phyloP scores from a whole-genome alignment of 2,329 filamentous ascomycete genomes.

The Paraphoma chrysanthemicola region DNA sequence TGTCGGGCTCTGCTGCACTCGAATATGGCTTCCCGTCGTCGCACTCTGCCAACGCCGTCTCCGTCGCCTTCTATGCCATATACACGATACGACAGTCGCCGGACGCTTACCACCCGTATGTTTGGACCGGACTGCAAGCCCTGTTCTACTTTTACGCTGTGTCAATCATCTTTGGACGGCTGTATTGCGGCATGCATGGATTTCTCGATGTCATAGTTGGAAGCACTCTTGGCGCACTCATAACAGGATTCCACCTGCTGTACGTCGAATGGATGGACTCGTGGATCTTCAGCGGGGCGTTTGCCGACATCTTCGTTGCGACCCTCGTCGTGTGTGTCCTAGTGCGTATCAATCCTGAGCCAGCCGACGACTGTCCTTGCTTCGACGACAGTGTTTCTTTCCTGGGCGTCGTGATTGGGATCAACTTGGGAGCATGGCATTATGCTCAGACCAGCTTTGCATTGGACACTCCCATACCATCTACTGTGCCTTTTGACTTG shows the following conservation, averaged over 20 bases:
- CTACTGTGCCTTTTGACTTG: slow-evolving; percentile 70
- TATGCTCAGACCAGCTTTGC: slow-evolving; percentile 67
- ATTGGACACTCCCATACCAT: slow-evolving; percentile 61
- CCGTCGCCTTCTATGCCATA: slow-evolving; percentile 85
- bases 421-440: slow-evolving; percentile 85
- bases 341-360: slow-evolving; percentile 91
- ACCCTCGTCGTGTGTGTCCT: slow-evolving; percentile 73
- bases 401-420: slow-evolving; percentile 85
- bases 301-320: slow-evolving; percentile 69
- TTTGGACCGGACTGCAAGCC: slow-evolving; percentile 68
- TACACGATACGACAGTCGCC: slow-evolving; percentile 71
- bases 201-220: slow-evolving; percentile 90
- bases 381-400: slow-evolving; percentile 97
- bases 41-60: slow-evolving; percentile 95
- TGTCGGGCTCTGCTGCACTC: slow-evolving; percentile 92
- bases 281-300: slow-evolving; percentile 65
- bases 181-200: slow-evolving; percentile 99
- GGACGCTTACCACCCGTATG: slow-evolving; percentile 65
- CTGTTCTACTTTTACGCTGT: slow-evolving; percentile 83
- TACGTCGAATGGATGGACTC: slow-evolving; percentile 69
- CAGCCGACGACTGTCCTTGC: slow-evolving; percentile 94
- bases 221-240: slow-evolving; percentile 73
- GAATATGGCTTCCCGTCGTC: slow-evolving; percentile 98
- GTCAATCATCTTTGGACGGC: slow-evolving; percentile 87
- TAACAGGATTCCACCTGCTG: slow-evolving; percentile 63